Percentiles rank a stretch among this genome's conserved stretches.
These are phyloP conservation scores for Trichoderma gracile DNA, from an alignment of 2,329 filamentous ascomycete genomes.

Conservation along the genomic window DNA sequence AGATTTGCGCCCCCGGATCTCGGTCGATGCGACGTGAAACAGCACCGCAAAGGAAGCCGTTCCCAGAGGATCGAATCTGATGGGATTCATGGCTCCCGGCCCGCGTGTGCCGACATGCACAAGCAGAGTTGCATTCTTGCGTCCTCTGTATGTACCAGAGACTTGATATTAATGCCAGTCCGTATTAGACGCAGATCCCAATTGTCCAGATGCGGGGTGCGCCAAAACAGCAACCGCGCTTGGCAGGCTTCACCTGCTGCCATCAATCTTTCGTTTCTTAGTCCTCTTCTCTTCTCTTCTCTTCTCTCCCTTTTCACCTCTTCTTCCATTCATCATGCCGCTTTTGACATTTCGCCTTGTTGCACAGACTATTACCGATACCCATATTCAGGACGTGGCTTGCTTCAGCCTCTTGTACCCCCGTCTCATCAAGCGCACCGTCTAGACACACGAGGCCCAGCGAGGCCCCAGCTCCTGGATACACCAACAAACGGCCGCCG, in stretches of 20 bases:
- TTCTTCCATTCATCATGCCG: not conserved
- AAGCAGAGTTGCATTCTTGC: conserved; percentile 5
- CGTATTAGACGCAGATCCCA: conserved; percentile 2
- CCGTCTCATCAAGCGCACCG: conserved; percentile 21
- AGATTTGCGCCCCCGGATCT: too few species aligned
- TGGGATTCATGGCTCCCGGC: not conserved
- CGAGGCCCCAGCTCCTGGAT: conserved; percentile 10
- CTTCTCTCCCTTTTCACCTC: not conserved
- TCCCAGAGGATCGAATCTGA: not conserved
- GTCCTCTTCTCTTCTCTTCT: not conserved
- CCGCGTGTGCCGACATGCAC: conserved; percentile 1
- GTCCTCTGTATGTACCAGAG: not conserved
- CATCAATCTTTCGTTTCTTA: not conserved
- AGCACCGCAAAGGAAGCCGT: too few species aligned
- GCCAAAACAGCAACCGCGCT: conserved; percentile 3
- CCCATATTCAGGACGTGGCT: too few species aligned
- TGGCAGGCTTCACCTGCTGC: not conserved
- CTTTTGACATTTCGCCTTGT: not conserved
- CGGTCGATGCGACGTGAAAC: too few species aligned
- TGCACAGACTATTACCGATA: too few species aligned
- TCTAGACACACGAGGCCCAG: conserved; percentile 3
- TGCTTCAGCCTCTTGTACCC: too few species aligned
- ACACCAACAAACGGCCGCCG: not conserved
- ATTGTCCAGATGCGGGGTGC: conserved; percentile 19
- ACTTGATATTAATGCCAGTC: conserved; percentile 1